A percentile compares a stretch with the other conserved stretches of the same genome.
These are phyloP conservation scores for Themeda triandra DNA, from an alignment of 176 grass and related monocot species.

Conservation along the genomic window DNA sequence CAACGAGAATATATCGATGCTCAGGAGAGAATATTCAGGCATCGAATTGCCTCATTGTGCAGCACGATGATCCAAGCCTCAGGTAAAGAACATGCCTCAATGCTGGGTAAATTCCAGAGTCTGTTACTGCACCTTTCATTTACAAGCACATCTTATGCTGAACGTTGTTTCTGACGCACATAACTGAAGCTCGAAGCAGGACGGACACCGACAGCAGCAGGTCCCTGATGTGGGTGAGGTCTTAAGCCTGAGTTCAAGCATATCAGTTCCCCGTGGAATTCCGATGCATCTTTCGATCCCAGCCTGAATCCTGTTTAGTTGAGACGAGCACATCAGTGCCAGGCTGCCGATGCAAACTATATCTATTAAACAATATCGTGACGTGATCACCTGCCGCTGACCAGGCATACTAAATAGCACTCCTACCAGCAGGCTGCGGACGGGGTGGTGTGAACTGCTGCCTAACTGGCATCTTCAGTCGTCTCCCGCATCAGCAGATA, in stretches of 20 bases:
- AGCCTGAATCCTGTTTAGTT: slow-evolving; percentile 20
- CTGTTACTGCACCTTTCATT: too few relatives aligned
- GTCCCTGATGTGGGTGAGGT: not conserved
- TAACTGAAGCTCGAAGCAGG: not conserved
- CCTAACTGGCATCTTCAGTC: not conserved
- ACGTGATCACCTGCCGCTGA: not conserved
- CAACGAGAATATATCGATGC: too few relatives aligned
- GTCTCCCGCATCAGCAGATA: not conserved
- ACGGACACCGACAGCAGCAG: not conserved
- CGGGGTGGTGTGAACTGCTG: slow-evolving; percentile 40
- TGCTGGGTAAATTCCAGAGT: too few relatives aligned
- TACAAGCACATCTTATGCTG: too few relatives aligned
- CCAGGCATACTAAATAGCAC: not conserved
- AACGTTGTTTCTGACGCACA: not conserved
- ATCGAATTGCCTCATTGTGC: too few relatives aligned
- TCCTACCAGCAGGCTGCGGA: too few relatives aligned
- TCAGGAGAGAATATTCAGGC: too few relatives aligned
- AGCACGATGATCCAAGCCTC: too few relatives aligned
- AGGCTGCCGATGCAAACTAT: not conserved
- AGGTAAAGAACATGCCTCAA: too few relatives aligned
- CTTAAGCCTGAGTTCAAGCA: not conserved
- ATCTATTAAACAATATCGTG: not conserved
- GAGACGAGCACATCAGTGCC: slow-evolving; percentile 11
- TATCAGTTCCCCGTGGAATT: not conserved
- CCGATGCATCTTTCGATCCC: not conserved